These are phyloP conservation scores for Poronia punctata DNA, from an alignment of 495 filamentous ascomycete genomes.

Conservation along the genomic window DNA sequence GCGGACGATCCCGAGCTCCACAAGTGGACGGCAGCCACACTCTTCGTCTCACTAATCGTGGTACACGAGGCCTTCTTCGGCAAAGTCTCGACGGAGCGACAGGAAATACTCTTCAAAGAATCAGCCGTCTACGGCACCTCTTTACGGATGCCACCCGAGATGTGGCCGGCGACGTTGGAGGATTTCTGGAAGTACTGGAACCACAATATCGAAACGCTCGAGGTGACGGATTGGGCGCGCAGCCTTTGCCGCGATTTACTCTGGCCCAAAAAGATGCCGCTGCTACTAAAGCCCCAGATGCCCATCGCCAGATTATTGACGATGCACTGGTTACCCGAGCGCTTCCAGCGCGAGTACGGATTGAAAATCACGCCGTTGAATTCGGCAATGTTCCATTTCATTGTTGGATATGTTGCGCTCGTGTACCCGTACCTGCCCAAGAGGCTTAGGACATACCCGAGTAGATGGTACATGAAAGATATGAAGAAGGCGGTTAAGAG, in stretches of 20 bases:
- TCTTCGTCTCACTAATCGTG: slow-evolving; percentile 30
- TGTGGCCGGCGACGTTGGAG: slow-evolving; percentile 30
- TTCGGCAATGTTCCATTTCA: slow-evolving; percentile 11
- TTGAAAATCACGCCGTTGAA: slow-evolving; percentile 11
- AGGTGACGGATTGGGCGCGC: slow-evolving; percentile 26
- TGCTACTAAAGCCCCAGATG: slow-evolving; percentile 6
- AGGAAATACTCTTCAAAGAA: slow-evolving; percentile 29
- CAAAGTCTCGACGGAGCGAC: slow-evolving; percentile 7
- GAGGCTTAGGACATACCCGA: slow-evolving; percentile 12
- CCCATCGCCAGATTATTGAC: slow-evolving; percentile 7
- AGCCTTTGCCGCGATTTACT: slow-evolving; percentile 30
- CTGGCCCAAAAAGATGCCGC: slow-evolving; percentile 11
- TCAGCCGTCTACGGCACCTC: slow-evolving; percentile 32
- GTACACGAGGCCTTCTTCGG: slow-evolving; percentile 34
- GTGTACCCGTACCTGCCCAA: slow-evolving; percentile 18
- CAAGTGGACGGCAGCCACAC: slow-evolving; percentile 37
- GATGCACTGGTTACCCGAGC: slow-evolving; percentile 4
- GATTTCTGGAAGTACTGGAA: slow-evolving; percentile 41
- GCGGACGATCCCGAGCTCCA: slow-evolving; percentile 34
- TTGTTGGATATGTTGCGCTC: slow-evolving; percentile 13
- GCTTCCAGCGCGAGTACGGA: slow-evolving; percentile 5
- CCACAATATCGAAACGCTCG: slow-evolving; percentile 23
- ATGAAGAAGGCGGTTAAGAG: slow-evolving; percentile 20
- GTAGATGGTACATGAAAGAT: slow-evolving; percentile 14
- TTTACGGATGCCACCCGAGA: slow-evolving; percentile 26